Conservation (phyloP, 2,329 filamentous ascomycete genomes). For the Waltergamsia citrina region DNA sequence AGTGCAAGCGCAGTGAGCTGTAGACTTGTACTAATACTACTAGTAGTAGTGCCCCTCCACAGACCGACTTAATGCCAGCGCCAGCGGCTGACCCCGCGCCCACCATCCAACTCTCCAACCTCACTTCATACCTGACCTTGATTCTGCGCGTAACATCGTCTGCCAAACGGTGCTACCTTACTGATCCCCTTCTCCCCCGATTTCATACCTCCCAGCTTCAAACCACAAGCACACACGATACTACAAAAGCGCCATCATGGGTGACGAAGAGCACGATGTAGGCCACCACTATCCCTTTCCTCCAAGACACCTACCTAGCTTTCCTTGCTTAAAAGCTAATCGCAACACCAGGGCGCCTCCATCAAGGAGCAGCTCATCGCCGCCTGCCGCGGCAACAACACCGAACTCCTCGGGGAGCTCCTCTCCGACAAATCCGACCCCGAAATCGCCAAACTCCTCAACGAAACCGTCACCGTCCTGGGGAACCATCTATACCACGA, state of each 20-base stretch:
- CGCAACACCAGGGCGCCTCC: constrained; percentile 56
- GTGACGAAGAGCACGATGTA: constrained; percentile 27
- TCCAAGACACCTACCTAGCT: too few species aligned
- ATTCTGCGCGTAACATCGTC: too few species aligned
- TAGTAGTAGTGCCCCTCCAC: too few species aligned
- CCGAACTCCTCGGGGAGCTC: constrained; percentile 69
- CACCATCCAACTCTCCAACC: too few species aligned
- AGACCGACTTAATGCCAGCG: too few species aligned
- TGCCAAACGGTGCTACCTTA: too few species aligned
- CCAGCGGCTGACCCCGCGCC: too few species aligned
- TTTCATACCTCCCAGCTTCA: neutral
- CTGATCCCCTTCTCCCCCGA: too few species aligned
- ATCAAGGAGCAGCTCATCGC: constrained; percentile 80
- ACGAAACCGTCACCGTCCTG: constrained; percentile 74
- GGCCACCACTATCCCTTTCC: constrained; percentile 2
- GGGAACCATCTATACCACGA: constrained; percentile 87
- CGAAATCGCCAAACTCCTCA: constrained; percentile 69
- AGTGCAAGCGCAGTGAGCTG: too few species aligned
- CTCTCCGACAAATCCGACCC: constrained; percentile 52
- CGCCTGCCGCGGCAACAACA: constrained; percentile 88
- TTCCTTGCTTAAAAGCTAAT: constrained; percentile 1
- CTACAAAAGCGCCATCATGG: constrained; percentile 13
- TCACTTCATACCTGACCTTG: too few species aligned
- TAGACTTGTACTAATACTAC: too few species aligned
- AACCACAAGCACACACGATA: too few species aligned